Evolutionary conservation across 352 stramenopile genomes (phyloP).

Genomic region (Phytophthora ramorum): DNA sequence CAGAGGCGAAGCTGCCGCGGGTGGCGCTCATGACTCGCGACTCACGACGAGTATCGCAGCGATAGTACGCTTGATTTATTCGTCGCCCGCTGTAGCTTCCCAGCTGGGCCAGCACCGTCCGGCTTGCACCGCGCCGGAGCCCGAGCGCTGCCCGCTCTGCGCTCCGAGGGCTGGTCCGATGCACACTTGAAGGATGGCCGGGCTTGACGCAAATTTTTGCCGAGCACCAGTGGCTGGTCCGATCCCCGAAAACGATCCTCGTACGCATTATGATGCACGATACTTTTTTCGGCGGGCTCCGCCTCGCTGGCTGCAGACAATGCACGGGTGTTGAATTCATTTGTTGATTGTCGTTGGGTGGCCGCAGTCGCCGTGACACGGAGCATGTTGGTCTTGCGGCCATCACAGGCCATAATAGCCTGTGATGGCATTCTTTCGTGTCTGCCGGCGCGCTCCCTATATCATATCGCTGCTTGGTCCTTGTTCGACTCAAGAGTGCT

Average conservation of each 20-base stretch:
- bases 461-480: conserved; percentile 39
- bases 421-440: conserved; percentile 33
- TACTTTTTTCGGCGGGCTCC: conserved; percentile 29
- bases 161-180: conserved; percentile 22
- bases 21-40: no score
- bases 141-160: conserved; percentile 7
- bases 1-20: not conserved
- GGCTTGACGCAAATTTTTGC: conserved; percentile 20
- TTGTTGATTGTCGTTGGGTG: conserved; percentile 9
- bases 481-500: conserved; percentile 21
- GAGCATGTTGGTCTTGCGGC: not conserved
- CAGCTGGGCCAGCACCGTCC: conserved; percentile 23
- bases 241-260: conserved; percentile 20
- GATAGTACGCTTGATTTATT: conserved; percentile 27
- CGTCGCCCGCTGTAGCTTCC: not conserved
- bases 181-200: conserved; percentile 14
- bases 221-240: conserved; percentile 15
- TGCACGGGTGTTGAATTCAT: conserved; percentile 17
- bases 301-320: conserved; percentile 17
- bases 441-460: conserved; percentile 21
- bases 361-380: not conserved
- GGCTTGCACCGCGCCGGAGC: conserved; percentile 24
- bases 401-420: no score
- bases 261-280: conserved; percentile 6
- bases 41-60: conserved; percentile 22